Percentiles rank a stretch among this genome's conserved stretches.
These are phyloP conservation scores for Beauveria sp. DNA, from an alignment of 2,329 filamentous ascomycete genomes.

Conservation along the genomic window DNA sequence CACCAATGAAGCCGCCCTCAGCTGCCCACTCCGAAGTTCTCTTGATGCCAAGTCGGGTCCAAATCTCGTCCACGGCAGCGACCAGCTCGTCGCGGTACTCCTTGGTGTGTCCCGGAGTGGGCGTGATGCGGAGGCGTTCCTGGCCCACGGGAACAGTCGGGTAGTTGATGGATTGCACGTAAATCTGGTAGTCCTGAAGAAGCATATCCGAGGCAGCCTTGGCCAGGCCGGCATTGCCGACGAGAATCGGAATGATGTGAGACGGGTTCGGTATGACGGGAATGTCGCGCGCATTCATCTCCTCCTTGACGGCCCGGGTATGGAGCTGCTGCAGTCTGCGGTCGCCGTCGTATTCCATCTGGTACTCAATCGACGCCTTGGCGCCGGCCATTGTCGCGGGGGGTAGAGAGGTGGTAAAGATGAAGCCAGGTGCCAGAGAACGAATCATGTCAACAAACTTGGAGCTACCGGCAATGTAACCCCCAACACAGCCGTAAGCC, in stretches of 20 bases:
- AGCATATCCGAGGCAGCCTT: conserved; percentile 90
- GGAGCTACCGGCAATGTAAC: conserved; percentile 87
- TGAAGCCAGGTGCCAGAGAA: conserved; percentile 92
- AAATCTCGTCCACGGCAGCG: conserved; percentile 76
- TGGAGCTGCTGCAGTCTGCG: conserved; percentile 90
- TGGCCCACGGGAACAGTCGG: conserved; percentile 97
- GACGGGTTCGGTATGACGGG: conserved; percentile 97
- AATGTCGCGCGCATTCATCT: conserved; percentile 70
- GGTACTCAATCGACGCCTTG: conserved; percentile 85
- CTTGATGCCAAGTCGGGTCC: conserved; percentile 82
- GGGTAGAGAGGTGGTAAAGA: conserved; percentile 95
- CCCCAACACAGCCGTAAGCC: conserved; percentile 94
- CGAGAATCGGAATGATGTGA: conserved; percentile 89
- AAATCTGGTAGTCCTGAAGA: conserved; percentile 83
- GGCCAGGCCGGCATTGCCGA: conserved; percentile 87
- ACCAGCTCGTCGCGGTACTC: conserved; percentile 82
- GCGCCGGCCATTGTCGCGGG: conserved; percentile 97
- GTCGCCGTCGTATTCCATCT: conserved; percentile 77
- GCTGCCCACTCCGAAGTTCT: conserved; percentile 87
- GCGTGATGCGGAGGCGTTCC: conserved; percentile 90
- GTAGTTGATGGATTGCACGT: conserved; percentile 98
- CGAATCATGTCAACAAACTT: conserved; percentile 88
- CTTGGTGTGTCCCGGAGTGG: conserved; percentile 84
- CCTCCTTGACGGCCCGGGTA: conserved; percentile 87
- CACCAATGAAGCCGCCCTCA: conserved; percentile 88